Conservation (phyloP, 768 basidiomycete genomes). For the Gymnopilus junonius region DNA sequence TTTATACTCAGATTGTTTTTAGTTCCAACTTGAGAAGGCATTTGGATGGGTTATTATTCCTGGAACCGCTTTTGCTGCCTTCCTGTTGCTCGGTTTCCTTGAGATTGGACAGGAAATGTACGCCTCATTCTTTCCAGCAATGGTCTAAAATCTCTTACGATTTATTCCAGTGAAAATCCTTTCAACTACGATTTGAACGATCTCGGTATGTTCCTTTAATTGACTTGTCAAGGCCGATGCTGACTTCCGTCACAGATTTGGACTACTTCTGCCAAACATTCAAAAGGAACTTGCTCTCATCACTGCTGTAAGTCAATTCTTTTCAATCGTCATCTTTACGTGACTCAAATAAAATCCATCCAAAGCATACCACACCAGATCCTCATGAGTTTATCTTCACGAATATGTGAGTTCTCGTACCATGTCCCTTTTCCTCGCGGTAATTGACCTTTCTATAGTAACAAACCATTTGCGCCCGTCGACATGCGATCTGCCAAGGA, state of each 20-base stretch:
- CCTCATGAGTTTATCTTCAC: conserved; percentile 59
- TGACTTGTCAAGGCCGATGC: no score
- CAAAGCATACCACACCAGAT: conserved; percentile 56
- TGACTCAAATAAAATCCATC: conserved; percentile 15
- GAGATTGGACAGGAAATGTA: conserved; percentile 73
- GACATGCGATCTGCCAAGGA: conserved; percentile 62
- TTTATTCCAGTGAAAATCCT: conserved; percentile 56
- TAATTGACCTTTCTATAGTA: conserved; percentile 35
- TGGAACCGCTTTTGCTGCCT: conserved; percentile 64
- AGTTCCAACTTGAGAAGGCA: conserved; percentile 56
- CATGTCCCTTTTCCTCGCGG: not conserved
- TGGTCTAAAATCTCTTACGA: not conserved
- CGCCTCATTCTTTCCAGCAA: not conserved
- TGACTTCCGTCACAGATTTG: conserved; percentile 44
- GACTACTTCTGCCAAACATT: conserved; percentile 70
- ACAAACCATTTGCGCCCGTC: conserved; percentile 73
- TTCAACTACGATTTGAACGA: conserved; percentile 74
- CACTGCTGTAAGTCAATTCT: conserved; percentile 56
- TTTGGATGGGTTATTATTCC: conserved; percentile 60
- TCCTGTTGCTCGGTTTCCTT: conserved; percentile 68
- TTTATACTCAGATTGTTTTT: conserved; percentile 27
- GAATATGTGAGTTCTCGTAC: conserved; percentile 31
- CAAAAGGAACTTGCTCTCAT: conserved; percentile 74
- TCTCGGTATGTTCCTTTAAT: conserved; percentile 44
- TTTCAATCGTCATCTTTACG: not conserved